Evolutionary conservation across 2,329 filamentous ascomycete species (phyloP).

Genomic region (Cladosporium sp.): DNA sequence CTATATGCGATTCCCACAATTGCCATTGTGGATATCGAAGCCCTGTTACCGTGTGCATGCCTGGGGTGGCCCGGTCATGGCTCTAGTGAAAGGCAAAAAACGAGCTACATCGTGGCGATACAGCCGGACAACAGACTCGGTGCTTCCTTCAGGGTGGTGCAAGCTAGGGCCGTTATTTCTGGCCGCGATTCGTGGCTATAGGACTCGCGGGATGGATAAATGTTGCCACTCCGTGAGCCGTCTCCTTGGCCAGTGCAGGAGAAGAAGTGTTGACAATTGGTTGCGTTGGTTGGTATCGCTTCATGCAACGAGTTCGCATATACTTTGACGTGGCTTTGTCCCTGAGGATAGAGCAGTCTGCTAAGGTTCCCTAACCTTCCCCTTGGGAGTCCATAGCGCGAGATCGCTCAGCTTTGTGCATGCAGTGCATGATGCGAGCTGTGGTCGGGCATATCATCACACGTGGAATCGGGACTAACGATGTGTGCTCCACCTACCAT

Average conservation of each 20-base stretch:
- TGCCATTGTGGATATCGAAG: background rate
- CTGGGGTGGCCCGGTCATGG: background rate
- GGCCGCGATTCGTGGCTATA: conserved; percentile 7
- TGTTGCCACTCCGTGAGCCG: background rate
- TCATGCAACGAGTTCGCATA: background rate
- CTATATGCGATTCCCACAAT: conserved; percentile 4
- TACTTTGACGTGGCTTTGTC: background rate
- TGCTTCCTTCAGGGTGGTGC: background rate
- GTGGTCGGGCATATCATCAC: background rate
- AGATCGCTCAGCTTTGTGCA: background rate
- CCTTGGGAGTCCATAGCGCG: background rate
- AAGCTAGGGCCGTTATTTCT: conserved; percentile 3
- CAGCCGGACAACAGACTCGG: conserved; percentile 5
- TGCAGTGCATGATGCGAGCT: background rate
- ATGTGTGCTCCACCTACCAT: background rate
- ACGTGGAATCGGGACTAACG: background rate
- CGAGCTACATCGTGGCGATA: conserved; percentile 5
- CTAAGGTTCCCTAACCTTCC: background rate
- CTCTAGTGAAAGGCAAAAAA: conserved; percentile 11
- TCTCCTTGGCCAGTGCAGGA: background rate
- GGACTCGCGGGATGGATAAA: background rate
- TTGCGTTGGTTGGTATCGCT: background rate
- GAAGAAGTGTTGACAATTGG: background rate
- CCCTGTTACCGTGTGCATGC: background rate
- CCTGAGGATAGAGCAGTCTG: background rate